A percentile compares a stretch with the other conserved stretches of the same genome.
Conservation (phyloP, 176 grass and related monocot species). For the Musa beccarii region DNA sequence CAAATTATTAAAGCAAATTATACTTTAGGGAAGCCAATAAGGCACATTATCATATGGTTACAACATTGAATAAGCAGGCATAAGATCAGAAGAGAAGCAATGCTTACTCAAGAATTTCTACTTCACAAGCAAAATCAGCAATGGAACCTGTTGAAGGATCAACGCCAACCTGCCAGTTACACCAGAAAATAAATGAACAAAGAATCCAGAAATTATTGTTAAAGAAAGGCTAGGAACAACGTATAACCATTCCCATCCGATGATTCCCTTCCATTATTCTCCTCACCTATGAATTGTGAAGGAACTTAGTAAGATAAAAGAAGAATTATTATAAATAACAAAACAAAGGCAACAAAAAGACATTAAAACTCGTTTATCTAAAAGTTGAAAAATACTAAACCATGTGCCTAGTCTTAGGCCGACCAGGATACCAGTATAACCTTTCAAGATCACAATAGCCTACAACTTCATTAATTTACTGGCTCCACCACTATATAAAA, state of each 20-base stretch:
- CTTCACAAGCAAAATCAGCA: constrained; percentile 93
- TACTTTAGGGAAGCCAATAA: neutral
- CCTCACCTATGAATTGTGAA: constrained; percentile 50
- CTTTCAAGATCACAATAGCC: no score
- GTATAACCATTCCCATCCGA: constrained; percentile 89
- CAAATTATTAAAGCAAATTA: constrained; percentile 18
- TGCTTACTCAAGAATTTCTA: constrained; percentile 97
- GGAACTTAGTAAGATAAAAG: neutral
- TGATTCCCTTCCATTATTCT: constrained; percentile 99
- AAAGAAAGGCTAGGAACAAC: constrained; percentile 1
- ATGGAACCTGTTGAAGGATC: constrained; percentile 79
- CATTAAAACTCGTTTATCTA: no score
- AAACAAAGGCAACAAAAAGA: neutral
- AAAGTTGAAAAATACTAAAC: no score
- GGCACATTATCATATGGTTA: constrained; percentile 14
- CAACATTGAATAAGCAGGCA: constrained; percentile 16
- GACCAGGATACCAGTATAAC: no score
- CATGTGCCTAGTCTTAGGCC: no score
- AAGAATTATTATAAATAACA: neutral
- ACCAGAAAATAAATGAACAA: constrained; percentile 21
- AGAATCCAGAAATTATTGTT: constrained; percentile 13
- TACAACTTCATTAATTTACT: no score
- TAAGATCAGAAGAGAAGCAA: constrained; percentile 21
- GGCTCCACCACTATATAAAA: no score
- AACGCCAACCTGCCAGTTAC: constrained; percentile 59